Conservation (phyloP, 2,329 filamentous ascomycete genomes). For the Pestalotiopsis sp. region DNA sequence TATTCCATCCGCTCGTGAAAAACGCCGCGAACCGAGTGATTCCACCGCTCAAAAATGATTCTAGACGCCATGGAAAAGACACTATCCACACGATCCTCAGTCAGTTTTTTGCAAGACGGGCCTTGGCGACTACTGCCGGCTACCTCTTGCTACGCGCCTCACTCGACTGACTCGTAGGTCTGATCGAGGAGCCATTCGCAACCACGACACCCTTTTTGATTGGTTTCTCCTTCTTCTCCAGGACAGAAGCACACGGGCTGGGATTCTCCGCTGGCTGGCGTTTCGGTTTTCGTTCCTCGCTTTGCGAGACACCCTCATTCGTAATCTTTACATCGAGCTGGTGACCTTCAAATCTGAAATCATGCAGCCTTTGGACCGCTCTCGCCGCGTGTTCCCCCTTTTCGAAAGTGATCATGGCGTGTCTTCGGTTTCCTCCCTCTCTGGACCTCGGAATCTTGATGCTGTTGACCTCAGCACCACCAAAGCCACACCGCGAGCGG, state of each 20-base stretch:
- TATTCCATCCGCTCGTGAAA: no score
- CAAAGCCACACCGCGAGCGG: conserved; percentile 24
- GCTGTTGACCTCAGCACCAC: conserved; percentile 24
- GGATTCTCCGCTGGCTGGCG: conserved; percentile 11
- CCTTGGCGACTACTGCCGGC: neutral
- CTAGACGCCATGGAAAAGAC: no score
- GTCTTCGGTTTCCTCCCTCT: conserved; percentile 24
- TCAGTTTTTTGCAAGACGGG: neutral
- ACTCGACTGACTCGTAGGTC: conserved; percentile 3
- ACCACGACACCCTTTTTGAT: conserved; percentile 13
- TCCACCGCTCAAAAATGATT: no score
- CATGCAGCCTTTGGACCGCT: conserved; percentile 25
- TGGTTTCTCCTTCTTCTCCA: conserved; percentile 10
- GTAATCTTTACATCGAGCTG: conserved; percentile 24
- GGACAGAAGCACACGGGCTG: conserved; percentile 10
- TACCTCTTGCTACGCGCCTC: neutral
- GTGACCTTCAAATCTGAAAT: conserved; percentile 24
- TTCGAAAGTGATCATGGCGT: conserved; percentile 26
- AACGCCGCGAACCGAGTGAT: no score
- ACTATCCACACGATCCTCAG: no score
- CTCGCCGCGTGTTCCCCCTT: conserved; percentile 27
- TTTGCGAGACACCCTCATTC: conserved; percentile 28
- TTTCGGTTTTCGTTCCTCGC: conserved; percentile 15
- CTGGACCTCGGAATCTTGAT: conserved; percentile 26
- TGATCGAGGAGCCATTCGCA: conserved; percentile 13